Percentiles rank a stretch among this genome's conserved stretches.
Evolutionary conservation across 1,139 yeast species (phyloP).

Genomic region (Yamadazyma dushanensis): DNA sequence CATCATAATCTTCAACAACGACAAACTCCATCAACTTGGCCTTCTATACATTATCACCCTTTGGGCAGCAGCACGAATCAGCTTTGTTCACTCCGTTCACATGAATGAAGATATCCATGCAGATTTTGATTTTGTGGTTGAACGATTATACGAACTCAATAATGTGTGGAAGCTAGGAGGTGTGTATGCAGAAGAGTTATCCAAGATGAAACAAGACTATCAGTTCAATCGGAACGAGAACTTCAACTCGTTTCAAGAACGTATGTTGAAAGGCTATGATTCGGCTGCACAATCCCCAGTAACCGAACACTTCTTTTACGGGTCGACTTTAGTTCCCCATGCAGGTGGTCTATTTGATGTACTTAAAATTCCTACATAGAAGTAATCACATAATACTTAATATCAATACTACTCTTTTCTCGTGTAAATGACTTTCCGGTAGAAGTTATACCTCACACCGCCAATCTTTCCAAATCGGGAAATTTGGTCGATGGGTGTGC

Average conservation of each 20-base stretch:
- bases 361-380: conserved; percentile 1
- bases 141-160: conserved; percentile 3
- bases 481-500: neutral
- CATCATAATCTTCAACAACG: conserved; percentile 6
- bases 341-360: conserved; percentile 3
- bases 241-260: neutral
- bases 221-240: neutral
- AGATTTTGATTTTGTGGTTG: conserved; percentile 6
- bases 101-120: neutral
- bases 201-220: conserved; percentile 3
- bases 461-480: neutral
- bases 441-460: neutral
- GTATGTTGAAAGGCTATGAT: neutral
- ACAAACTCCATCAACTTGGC: conserved; percentile 6
- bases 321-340: neutral
- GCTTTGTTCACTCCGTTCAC: neutral
- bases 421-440: no score
- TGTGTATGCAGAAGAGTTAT: conserved; percentile 1
- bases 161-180: conserved; percentile 4
- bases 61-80: conserved; percentile 5
- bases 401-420: neutral
- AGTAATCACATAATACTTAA: neutral
- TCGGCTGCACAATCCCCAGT: conserved; percentile 2
- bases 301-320: neutral
- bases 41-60: conserved; percentile 4